Evolutionary conservation across 495 filamentous ascomycete genomes (phyloP).

Genomic region (Hyaloscypha hepaticicola): DNA sequence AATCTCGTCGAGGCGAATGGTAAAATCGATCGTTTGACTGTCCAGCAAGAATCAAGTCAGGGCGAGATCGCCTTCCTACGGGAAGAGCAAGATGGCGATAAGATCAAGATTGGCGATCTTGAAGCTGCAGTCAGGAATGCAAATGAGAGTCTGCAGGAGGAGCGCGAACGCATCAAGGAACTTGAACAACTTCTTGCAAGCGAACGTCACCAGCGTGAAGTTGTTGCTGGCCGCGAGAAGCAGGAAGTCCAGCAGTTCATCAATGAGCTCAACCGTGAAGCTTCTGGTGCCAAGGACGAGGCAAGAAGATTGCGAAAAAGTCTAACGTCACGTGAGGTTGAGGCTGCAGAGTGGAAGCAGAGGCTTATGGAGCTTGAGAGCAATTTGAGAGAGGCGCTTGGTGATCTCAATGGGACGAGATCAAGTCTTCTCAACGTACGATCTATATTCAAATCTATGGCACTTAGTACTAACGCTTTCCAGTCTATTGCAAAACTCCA

Average conservation of each 20-base stretch:
- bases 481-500: conserved; percentile 85
- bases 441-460: conserved; percentile 9
- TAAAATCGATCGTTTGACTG: conserved; percentile 79
- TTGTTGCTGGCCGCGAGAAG: conserved; percentile 82
- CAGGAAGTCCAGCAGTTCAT: conserved; percentile 73
- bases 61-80: conserved; percentile 92
- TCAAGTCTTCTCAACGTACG: conserved; percentile 75
- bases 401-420: conserved; percentile 81
- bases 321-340: conserved; percentile 80
- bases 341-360: conserved; percentile 86
- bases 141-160: conserved; percentile 70
- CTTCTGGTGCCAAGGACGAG: conserved; percentile 82
- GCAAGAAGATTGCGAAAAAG: conserved; percentile 74
- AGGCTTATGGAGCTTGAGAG: conserved; percentile 85
- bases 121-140: conserved; percentile 75
- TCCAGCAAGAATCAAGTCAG: conserved; percentile 90
- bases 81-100: conserved; percentile 96
- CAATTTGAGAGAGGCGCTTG: conserved; percentile 77
- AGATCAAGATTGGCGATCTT: conserved; percentile 94
- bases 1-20: conserved; percentile 75
- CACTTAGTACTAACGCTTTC: conserved; percentile 32
- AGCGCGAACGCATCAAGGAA: conserved; percentile 75
- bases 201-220: conserved; percentile 82
- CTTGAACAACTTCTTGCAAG: conserved; percentile 73
- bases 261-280: conserved; percentile 81